Evolutionary conservation across 1,284 basidiomycete species (phyloP), one percentile per base, ranked within the genome.

Genomic region (Athelia sp.): DNA sequence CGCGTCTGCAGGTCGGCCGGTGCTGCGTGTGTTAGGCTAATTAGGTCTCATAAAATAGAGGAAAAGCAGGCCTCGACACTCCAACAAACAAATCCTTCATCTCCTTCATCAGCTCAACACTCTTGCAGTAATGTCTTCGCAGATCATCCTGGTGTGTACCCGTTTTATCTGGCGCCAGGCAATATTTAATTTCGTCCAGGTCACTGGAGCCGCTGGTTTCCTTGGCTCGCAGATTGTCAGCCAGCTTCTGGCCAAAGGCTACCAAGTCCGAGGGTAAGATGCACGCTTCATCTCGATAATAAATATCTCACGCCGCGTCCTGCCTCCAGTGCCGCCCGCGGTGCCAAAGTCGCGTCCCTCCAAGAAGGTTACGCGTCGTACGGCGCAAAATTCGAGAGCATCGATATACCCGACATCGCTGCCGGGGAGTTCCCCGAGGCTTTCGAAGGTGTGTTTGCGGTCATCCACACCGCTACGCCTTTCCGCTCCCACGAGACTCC

Each of bases 171-270:
- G n/a, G n/a, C n/a, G n/a, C n/a, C n/a, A n/a, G n/a, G n/a, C n/a
- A n/a, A n/a, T n/a, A 34, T 34, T 34, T 34, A 11, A n/a, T 11
- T 34, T 34, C n/a, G 32, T 11, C 11, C 32, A 67, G 64, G 60
- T 68, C 18, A 68, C 66, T 23, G 67, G 66, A 15, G 64, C 61
- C 2, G 59, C 65, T 38, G 65, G 67, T 22, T 66, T 62, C 48
- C 52, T 69, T 2, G 64, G 60, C 17, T 61, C 64, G 3, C 62
- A 67, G 42, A 59, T 66, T 8, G 60, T 62, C 15, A 45, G 57
- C 11, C 57, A 63, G 29, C 60, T 68, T 10, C 49, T 68, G 17
- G 51, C 60, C 31, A 56, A 59, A 22, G 63, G 65, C 2, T 67
- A 66, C 36, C 54, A 53, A 21, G 67, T 69, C 36, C 54, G 61